Evolutionary conservation across 2,329 filamentous ascomycete species (phyloP), one percentile per base, ranked within the genome.

Genomic region (Fusarium tanahbumbuense): DNA sequence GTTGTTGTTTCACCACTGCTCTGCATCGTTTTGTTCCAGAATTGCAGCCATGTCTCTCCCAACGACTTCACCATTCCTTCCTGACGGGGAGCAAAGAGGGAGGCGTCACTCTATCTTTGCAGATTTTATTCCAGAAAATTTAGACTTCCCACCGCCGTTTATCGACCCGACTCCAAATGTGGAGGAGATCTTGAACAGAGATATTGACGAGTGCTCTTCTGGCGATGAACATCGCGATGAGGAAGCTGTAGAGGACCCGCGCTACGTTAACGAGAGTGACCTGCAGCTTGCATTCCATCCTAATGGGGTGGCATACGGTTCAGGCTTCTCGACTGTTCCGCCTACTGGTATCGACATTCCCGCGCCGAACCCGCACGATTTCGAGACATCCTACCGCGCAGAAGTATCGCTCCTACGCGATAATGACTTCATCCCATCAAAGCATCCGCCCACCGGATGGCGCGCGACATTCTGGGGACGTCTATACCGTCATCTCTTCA

Each of bases 181-280:
- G 20, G 64, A 68, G 2, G 69, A 74, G 18, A 74, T 74, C 11
- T 18, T 74, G 2, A 64, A 23, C 27, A 53, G 57, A 25, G 72
- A 74, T 12, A 74, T 74, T 11, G 70, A 62, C 15, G 72, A 74
- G 0, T 74, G 72, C 47, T 74, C 72, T 2, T 74, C 72, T 5
- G 61, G 52, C 1, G 72, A 70, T 11, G 72, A 71, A 6, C 42
- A 67, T 9, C 32, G 28, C 27, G 53, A 70, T 18, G 44, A 60
- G 30, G 67, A 74, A 47, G 49, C 62, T 1, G 44, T 71, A 1
- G 55, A 68, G 3, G 69, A 71, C 3, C 61, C 52, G 2, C 41
- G 60, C 18, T 54, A 47, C 3, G 47, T 57, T 16, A 46, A 65
- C 1, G 22, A 55, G 6, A 22, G 49, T 12, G 70, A 74, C 1